These are phyloP conservation scores for Salix dunnii DNA, from an alignment of 345 rosid species.

Conservation along the genomic window DNA sequence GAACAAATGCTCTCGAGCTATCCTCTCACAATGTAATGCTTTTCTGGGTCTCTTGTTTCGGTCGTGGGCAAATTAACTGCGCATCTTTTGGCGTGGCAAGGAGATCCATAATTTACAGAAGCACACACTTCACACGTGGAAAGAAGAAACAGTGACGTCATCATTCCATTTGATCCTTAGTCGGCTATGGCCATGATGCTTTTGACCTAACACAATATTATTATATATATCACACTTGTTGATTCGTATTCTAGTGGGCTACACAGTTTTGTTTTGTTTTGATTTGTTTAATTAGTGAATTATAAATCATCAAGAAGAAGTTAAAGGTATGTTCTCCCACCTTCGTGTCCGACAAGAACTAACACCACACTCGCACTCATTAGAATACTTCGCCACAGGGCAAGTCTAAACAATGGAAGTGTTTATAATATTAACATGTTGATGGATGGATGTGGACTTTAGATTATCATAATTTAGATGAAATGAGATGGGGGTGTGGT, in stretches of 20 bases:
- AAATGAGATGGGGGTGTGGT: too few relatives aligned
- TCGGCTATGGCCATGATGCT: slow-evolving; percentile 16
- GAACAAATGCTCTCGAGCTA: background rate
- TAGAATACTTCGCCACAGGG: background rate
- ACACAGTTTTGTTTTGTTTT: background rate
- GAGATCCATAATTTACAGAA: background rate
- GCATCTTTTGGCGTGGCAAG: background rate
- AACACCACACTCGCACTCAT: background rate
- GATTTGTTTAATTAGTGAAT: background rate
- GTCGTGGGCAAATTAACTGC: too few relatives aligned
- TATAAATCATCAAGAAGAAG: background rate
- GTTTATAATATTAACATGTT: background rate
- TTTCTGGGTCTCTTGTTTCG: too few relatives aligned
- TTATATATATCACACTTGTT: background rate
- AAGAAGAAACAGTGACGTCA: background rate
- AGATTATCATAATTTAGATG: too few relatives aligned
- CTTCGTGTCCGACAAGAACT: background rate
- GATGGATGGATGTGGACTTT: background rate
- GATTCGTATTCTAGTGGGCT: background rate
- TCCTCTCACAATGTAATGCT: background rate
- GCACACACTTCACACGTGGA: background rate
- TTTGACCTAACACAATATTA: slow-evolving; percentile 17
- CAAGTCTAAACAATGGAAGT: background rate
- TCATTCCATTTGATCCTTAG: background rate
- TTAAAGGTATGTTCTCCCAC: background rate